Conservation (phyloP, 768 basidiomycete species). For the Termitomyces titanicus region DNA sequence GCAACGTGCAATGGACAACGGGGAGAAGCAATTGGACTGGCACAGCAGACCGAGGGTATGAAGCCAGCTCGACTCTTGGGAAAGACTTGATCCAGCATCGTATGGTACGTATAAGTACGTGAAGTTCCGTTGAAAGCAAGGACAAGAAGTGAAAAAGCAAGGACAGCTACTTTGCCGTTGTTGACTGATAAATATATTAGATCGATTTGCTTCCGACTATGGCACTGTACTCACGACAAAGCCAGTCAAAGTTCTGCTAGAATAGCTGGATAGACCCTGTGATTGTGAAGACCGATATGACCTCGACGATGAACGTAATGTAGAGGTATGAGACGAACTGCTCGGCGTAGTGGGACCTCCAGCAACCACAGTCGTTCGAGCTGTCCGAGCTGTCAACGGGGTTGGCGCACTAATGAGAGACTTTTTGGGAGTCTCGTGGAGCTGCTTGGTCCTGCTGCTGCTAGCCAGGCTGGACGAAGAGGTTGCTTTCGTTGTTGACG, state of each 20-base stretch:
- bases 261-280: constrained; percentile 69
- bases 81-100: constrained; percentile 17
- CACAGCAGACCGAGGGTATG: constrained; percentile 38
- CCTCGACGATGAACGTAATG: constrained; percentile 56
- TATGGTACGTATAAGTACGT: constrained; percentile 12
- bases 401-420: constrained; percentile 88
- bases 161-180: constrained; percentile 35
- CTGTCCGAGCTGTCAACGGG: constrained; percentile 75
- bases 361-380: constrained; percentile 47
- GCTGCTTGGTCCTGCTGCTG: constrained; percentile 48
- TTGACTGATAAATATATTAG: constrained; percentile 29
- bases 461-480: constrained; percentile 56
- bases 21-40: constrained; percentile 29
- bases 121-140: constrained; percentile 19
- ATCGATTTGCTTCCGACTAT: neutral
- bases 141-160: constrained; percentile 15
- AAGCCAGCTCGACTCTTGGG: constrained; percentile 32
- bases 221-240: constrained; percentile 50
- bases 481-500: constrained; percentile 47
- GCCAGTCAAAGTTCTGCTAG: constrained; percentile 70
- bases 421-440: constrained; percentile 79
- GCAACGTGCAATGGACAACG: constrained; percentile 31
- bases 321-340: constrained; percentile 45
- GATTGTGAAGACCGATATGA: constrained; percentile 68
- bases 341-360: constrained; percentile 58